Conservation (phyloP, 768 basidiomycete species). For the Termitomyces sp. region DNA sequence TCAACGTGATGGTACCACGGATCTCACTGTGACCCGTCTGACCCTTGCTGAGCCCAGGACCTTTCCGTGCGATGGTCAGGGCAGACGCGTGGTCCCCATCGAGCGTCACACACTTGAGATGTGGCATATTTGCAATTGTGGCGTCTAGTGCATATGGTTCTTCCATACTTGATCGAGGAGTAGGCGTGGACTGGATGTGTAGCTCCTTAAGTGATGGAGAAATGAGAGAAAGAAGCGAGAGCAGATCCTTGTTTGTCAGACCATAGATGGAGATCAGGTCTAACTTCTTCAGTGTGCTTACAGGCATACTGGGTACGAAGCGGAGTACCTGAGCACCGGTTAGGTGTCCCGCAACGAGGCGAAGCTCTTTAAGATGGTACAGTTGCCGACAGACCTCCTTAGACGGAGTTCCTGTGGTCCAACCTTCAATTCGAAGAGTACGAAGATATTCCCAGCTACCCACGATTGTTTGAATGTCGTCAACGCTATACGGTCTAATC, state of each 20-base stretch:
- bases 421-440: slow-evolving; percentile 2
- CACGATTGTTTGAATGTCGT: slow-evolving; percentile 5
- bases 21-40: not conserved
- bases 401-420: not conserved
- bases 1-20: not conserved
- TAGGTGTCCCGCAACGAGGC: not conserved
- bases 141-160: slow-evolving; percentile 8
- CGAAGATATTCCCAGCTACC: slow-evolving; percentile 4
- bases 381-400: not conserved
- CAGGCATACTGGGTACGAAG: not conserved
- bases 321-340: not conserved
- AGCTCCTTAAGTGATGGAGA: not conserved
- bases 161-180: not conserved
- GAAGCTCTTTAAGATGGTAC: slow-evolving; percentile 8
- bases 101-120: not conserved
- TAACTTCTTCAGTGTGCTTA: slow-evolving; percentile 3
- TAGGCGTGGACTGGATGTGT: slow-evolving; percentile 2
- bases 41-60: not conserved
- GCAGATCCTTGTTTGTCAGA: slow-evolving; percentile 1
- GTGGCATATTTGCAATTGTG: not conserved
- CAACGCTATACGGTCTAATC: not conserved
- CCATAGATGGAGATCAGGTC: slow-evolving; percentile 2
- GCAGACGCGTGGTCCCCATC: slow-evolving; percentile 7
- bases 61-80: slow-evolving; percentile 1
- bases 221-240: not conserved